Evolutionary conservation across 1,284 basidiomycete species (phyloP), one percentile per base, ranked within the genome.

Genomic region (Cryptococcus wingfieldii): DNA sequence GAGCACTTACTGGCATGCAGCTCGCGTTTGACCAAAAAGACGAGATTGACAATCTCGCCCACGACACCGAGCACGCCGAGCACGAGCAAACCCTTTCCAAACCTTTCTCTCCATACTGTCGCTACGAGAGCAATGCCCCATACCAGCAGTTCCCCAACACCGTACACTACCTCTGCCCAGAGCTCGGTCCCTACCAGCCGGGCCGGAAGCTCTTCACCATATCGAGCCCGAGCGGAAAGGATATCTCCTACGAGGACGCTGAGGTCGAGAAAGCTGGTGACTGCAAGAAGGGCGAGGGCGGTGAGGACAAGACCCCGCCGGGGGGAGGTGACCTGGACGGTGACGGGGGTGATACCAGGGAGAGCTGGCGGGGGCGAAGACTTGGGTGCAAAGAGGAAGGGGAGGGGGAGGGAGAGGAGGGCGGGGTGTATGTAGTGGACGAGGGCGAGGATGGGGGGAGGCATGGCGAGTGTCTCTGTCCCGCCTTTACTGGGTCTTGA

Each of bases 311-410:
- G 60, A 1, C 61, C 58, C 23, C 71, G 65, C 7, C 74, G 64
- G 31, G 71, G 71, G n/a, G 66, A 68, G 38, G 72, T 64, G 13
- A 52, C 63, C 43, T 69, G 66, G 53, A 74, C 55, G 1, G 67
- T 71, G 58, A 74, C 68, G 18, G 72, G 70, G 47, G 66, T 51
- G 38, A 74, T 65, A 27, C 71, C 69, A 4, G 62, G 63, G 8
- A 66, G 50, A 28, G 59, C 52, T 18, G 49, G 45, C 4, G 47
- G 23, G 18, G 68, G 38, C 25, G 56, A 19, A 5, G 54, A 38
- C 25, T 56, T 48, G 31, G 66, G 50, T 18, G 50, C 42, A 38
- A 65, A 50, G 39, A 74, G 61, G 34, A 60, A 50, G 14, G 69
- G 53, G 37, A 70, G 56, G 2, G 71, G 72, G 28, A 75, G 53